Evolutionary conservation across 495 filamentous ascomycete species (phyloP).

Genomic region (Aspergillus baeticus): DNA sequence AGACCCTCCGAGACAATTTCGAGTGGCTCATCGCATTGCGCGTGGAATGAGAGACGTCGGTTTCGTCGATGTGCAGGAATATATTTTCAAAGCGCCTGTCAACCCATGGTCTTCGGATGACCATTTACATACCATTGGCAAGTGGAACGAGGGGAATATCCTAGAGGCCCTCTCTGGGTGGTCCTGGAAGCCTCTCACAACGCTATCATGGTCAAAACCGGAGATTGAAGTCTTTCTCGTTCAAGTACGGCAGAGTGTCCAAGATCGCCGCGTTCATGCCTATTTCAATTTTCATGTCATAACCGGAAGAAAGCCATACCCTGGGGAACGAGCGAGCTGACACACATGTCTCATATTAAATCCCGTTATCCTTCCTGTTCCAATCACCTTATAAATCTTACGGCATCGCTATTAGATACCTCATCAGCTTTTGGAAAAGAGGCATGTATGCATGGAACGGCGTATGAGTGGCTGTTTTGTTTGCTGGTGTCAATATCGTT

Average conservation of each 20-base stretch:
- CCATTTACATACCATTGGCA: constrained; percentile 47
- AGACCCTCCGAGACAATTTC: constrained; percentile 50
- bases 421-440: too few species aligned
- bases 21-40: constrained; percentile 51
- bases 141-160: constrained; percentile 42
- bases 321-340: constrained; percentile 17
- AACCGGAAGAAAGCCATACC: constrained; percentile 51
- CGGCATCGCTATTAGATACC: too few species aligned
- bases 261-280: constrained; percentile 52
- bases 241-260: constrained; percentile 54
- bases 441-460: too few species aligned
- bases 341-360: background rate
- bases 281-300: constrained; percentile 56
- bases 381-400: background rate
- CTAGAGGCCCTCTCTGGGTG: constrained; percentile 44
- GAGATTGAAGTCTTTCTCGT: constrained; percentile 60
- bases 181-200: constrained; percentile 45
- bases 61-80: constrained; percentile 62
- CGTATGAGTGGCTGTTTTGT: too few species aligned
- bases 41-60: constrained; percentile 59
- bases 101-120: constrained; percentile 61
- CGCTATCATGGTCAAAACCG: constrained; percentile 46
- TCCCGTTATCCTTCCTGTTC: background rate
- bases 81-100: constrained; percentile 53
- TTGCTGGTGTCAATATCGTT: background rate